Evolutionary conservation across 345 rosid genomes (phyloP), one percentile per base, ranked within the genome.

Genomic region (Heritiera littoralis): DNA sequence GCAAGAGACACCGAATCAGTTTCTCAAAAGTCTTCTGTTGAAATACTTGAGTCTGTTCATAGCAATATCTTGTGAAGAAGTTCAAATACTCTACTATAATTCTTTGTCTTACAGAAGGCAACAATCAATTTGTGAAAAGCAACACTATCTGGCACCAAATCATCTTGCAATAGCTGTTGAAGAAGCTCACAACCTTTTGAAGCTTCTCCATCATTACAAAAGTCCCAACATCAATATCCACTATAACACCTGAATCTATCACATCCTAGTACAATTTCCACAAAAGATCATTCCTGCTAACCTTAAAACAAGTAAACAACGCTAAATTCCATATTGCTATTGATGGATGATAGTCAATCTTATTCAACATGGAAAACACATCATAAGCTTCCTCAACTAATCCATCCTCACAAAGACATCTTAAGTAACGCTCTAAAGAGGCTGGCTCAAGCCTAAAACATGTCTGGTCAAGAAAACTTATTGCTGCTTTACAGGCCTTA

Each of bases 261-360:
- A 23, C 28, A 23, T 23, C 28, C 28, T 23, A 23, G 28, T 23
- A 0, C 28, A 23, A 23, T 23, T 23, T 23, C 28, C 28, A 23
- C 28, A 23, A 23, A 23, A 23, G 28, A 23, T 23, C 0, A 67
- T 84, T 87, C 86, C 85, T 81, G 63, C 69, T 54, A 41, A 76
- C 73, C 80, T 81, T 79, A 35, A 89, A 38, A 81, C 90, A 89
- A 40, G 87, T 79, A 66, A 41, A 65, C 73, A 93, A 86, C 9
- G 85, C 87, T 14, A 84, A 77, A 81, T 92, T 91, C 88, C 95
- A 92, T 0, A 89, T 86, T 41, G 38, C 70, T 43, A 84, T 61
- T 0, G 86, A 77, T 15, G 82, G 89, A 38, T 15, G 41, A 48
- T 46, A 48, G 61, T 87, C 91, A 32, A 7, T 59, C 45, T 74